These are phyloP conservation scores for Trichoderma orchidacearum DNA, from an alignment of 495 filamentous ascomycete genomes.

Conservation along the genomic window DNA sequence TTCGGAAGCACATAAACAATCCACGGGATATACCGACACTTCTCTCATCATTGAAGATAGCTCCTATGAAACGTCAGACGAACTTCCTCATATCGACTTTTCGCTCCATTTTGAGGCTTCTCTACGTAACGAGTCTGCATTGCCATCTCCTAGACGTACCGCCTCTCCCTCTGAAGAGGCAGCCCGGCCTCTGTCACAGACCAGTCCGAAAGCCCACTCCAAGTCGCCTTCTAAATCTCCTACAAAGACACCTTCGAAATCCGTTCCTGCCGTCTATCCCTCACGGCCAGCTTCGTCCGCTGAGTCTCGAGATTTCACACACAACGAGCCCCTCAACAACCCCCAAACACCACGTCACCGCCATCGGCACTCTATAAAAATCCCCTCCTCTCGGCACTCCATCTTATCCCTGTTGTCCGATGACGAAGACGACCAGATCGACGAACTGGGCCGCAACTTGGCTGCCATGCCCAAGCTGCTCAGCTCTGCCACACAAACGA, in stretches of 20 bases:
- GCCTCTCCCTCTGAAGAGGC: not conserved
- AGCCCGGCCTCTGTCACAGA: not conserved
- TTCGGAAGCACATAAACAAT: too few species aligned
- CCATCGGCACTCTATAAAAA: not conserved
- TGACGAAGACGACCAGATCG: constrained; percentile 1
- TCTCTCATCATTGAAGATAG: not conserved
- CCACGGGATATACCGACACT: not conserved
- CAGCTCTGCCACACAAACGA: not conserved
- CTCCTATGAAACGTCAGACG: not conserved
- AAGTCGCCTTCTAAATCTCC: not conserved
- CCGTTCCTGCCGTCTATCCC: too few species aligned
- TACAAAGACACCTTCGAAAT: not conserved
- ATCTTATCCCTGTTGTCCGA: constrained; percentile 2
- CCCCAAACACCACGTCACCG: not conserved
- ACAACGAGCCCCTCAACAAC: not conserved
- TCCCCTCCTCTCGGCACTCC: not conserved
- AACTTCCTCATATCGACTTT: not conserved
- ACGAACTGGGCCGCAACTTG: not conserved
- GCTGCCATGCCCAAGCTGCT: not conserved
- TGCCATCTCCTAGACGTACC: not conserved
- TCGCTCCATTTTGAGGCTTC: not conserved
- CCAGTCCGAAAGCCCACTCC: too few species aligned
- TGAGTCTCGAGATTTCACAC: not conserved
- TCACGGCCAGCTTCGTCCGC: not conserved
- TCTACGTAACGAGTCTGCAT: not conserved